phyloP scores from a whole-genome alignment of 2,329 filamentous ascomycete genomes.

The Phyllosticta citrichinensis region DNA sequence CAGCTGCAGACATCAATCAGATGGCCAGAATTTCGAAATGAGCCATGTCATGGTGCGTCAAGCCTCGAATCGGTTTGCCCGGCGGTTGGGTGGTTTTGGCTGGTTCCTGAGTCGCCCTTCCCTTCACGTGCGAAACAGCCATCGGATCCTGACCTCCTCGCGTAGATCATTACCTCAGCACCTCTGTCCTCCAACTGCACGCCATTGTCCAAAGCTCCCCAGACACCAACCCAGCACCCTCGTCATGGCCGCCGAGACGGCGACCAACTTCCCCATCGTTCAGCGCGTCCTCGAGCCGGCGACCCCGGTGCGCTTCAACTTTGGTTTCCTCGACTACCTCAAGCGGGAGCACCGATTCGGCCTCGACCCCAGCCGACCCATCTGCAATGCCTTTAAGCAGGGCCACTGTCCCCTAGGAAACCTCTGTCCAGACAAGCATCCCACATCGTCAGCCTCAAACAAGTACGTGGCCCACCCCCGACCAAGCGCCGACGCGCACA shows the following conservation, averaged over 20 bases:
- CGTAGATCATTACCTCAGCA: not conserved
- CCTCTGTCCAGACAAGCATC: slow-evolving; percentile 77
- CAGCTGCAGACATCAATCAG: too few relatives aligned
- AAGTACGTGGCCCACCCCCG: slow-evolving; percentile 35
- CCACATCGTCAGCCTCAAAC: slow-evolving; percentile 52
- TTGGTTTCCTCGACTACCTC: slow-evolving; percentile 80
- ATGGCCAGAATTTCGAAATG: too few relatives aligned
- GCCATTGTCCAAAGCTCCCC: not conserved
- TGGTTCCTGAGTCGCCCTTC: not conserved
- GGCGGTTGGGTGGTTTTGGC: too few relatives aligned
- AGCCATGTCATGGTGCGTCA: not conserved
- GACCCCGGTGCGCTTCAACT: slow-evolving; percentile 45
- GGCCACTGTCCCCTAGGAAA: slow-evolving; percentile 81
- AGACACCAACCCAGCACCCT: not conserved
- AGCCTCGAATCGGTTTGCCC: not conserved
- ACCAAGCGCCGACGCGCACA: slow-evolving; percentile 18
- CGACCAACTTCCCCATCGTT: slow-evolving; percentile 15
- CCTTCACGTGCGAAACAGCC: not conserved
- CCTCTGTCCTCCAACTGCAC: not conserved
- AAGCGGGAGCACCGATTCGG: slow-evolving; percentile 75
- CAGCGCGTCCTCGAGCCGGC: slow-evolving; percentile 21
- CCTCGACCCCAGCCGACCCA: slow-evolving; percentile 56
- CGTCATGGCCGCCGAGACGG: not conserved
- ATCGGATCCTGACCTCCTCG: not conserved
- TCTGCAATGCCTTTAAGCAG: slow-evolving; percentile 77